Evolutionary conservation across 441 rosid genomes (phyloP).

Genomic region (Erodium texanum): DNA sequence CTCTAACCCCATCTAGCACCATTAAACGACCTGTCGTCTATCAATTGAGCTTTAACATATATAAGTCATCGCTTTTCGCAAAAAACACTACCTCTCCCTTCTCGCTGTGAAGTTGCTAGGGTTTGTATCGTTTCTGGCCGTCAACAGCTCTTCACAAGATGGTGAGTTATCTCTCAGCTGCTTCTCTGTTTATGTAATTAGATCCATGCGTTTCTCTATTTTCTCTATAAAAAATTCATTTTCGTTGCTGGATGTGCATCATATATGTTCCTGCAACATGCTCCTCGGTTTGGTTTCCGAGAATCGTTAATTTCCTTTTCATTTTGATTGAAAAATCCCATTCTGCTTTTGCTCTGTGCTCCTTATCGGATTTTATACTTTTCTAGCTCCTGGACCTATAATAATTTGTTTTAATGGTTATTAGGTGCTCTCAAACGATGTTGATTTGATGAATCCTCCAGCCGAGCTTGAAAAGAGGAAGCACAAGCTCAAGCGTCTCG

Average conservation of each 20-base stretch:
- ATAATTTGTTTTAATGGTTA: background rate
- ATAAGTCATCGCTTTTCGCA: background rate
- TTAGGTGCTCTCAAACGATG: slow-evolving; percentile 60
- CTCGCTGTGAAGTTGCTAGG: slow-evolving; percentile 3
- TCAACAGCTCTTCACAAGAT: background rate
- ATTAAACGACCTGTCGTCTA: slow-evolving; percentile 11
- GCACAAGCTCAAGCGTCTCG: slow-evolving; percentile 77
- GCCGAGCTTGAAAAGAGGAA: slow-evolving; percentile 68
- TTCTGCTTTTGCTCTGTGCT: background rate
- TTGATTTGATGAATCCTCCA: slow-evolving; percentile 61
- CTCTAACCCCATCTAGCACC: slow-evolving; percentile 18
- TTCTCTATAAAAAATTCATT: background rate
- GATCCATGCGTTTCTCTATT: background rate
- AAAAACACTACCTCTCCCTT: background rate
- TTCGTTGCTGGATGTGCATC: background rate
- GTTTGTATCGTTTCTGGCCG: background rate
- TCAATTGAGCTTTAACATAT: background rate
- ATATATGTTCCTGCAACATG: background rate
- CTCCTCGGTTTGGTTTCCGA: background rate
- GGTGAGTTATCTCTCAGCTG: background rate
- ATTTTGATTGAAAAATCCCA: background rate
- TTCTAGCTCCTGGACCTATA: too few relatives aligned
- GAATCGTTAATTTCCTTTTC: background rate
- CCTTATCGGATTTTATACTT: too few relatives aligned
- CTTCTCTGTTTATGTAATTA: background rate